Evolutionary conservation across 257 asterid genomes (phyloP), one percentile per base, ranked within the genome.

Genomic region (Fraxinus anomala): DNA sequence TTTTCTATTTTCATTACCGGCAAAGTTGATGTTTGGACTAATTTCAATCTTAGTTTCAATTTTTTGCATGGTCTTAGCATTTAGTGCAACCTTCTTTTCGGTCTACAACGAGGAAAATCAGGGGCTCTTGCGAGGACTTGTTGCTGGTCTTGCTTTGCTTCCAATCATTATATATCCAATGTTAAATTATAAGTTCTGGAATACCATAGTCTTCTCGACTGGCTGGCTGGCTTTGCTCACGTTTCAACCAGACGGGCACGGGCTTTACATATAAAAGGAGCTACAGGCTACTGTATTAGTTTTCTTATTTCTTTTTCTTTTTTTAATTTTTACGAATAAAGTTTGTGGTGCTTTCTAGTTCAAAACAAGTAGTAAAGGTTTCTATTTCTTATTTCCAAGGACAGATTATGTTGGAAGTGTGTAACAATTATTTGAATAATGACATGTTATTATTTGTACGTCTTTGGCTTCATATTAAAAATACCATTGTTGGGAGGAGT

Each of bases 81-180:
- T 70, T 31, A 37, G 70, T 14, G n/a, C 80, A 9, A 47, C 80
- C 19, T 76, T 76, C 74, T 59, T 80, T 33, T 39, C 70, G 77
- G 42, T 70, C 54, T 80, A 77, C 28, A 26, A 19, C 6, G 19
- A 77, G 6, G 72, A 16, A 33, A 65, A 72, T 70, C 36, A 77
- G 0, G 9, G 61, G 61, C 8, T 14, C 9, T 59, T 66, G 68
- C 70, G 71, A 3, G 23, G 0, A 51, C 39, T 33, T 21, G 40
- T 63, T 44, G 75, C 67, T 71, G 70, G 31, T 44, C 24, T 21
- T 71, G 75, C 71, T 42, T n/a, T 47, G 33, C 33, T 80, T 31
- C 72, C 68, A 14, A 19, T 76, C 3, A 40, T 9, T 59, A n/a
- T 80, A 37, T 80, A 76, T 80, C 19, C 8, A 5, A 5, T 12